Conservation (phyloP, 805 yeast genomes). For the Brettanomyces nanus region DNA sequence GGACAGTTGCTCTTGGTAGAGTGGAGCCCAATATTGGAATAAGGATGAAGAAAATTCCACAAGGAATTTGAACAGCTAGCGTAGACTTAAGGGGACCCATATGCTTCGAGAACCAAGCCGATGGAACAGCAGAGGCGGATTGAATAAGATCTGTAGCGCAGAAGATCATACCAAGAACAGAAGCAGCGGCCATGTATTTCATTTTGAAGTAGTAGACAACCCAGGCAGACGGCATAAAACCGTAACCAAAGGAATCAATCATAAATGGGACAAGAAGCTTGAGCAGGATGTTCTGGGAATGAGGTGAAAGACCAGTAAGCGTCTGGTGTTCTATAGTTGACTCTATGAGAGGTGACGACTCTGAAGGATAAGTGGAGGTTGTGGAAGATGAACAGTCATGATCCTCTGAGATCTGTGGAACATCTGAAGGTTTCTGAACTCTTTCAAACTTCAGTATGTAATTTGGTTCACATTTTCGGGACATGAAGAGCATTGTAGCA, state of each 20-base stretch:
- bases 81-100: constrained; percentile 80
- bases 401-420: neutral
- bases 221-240: constrained; percentile 88
- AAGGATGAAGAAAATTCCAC: constrained; percentile 52
- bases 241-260: constrained; percentile 81
- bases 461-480: constrained; percentile 43
- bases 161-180: constrained; percentile 58
- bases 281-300: constrained; percentile 35
- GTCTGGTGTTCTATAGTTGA: constrained; percentile 17
- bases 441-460: constrained; percentile 16
- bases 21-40: constrained; percentile 38
- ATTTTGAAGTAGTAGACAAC: constrained; percentile 69
- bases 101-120: constrained; percentile 56
- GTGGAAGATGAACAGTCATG: neutral
- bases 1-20: constrained; percentile 36
- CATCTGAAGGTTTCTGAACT: constrained; percentile 1
- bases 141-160: constrained; percentile 55
- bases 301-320: constrained; percentile 31
- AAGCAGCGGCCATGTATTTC: constrained; percentile 44
- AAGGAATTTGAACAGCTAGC: constrained; percentile 66
- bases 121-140: constrained; percentile 66
- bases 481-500: constrained; percentile 39
- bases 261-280: constrained; percentile 57
- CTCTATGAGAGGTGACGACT: constrained; percentile 11
- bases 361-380: neutral